Base-by-base conservation (phyloP, 176 grass and related monocot genomes). In the Guadua angustifolia region DNA sequence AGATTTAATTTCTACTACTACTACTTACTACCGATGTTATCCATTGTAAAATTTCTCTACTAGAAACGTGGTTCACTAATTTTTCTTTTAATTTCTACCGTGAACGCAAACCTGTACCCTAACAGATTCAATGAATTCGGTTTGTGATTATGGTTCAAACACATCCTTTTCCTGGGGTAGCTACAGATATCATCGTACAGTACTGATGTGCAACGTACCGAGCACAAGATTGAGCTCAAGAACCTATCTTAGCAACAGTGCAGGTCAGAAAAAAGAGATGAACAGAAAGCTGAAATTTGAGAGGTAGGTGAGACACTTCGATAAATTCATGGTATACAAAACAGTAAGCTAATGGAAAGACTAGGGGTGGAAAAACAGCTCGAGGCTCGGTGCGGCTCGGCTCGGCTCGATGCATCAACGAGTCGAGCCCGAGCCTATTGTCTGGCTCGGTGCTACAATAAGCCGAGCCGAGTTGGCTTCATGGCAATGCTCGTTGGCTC, bases 21-120 rank as follows among this genome's bases (percentile, higher is more conserved):
- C n/a, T n/a, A n/a, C n/a, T n/a, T n/a, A n/a, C n/a, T n/a, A n/a
- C n/a, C n/a, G n/a, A n/a, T n/a, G n/a, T n/a, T n/a, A n/a, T n/a
- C n/a, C n/a, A 70, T 51, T 82, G 50, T 7, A 33, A 70, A 21
- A 82, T 70, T 82, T 58, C 25, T 55, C 36, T 29, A 22, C 50
- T 43, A 50, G n/a, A n/a, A n/a, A n/a, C n/a, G 12, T 33, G 21
- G 19, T 40, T 58, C 33, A 25, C 49, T 26, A 8, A 29, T 29
- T 29, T 29, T 29, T 1, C 29, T 29, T 29, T 29, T 1, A 29
- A 29, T 29, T 29, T 29, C 29, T 29, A 29, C 29, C 29, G 29
- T 1, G 29, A 29, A 29, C 29, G 1, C 1, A 1, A 29, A 29
- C 1, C 29, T 1, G 29, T 29, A 29, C 29, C 29, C 29, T 29